Evolutionary conservation across 1,139 yeast species (phyloP).

Genomic region (Kluyveromyces marxianus): DNA sequence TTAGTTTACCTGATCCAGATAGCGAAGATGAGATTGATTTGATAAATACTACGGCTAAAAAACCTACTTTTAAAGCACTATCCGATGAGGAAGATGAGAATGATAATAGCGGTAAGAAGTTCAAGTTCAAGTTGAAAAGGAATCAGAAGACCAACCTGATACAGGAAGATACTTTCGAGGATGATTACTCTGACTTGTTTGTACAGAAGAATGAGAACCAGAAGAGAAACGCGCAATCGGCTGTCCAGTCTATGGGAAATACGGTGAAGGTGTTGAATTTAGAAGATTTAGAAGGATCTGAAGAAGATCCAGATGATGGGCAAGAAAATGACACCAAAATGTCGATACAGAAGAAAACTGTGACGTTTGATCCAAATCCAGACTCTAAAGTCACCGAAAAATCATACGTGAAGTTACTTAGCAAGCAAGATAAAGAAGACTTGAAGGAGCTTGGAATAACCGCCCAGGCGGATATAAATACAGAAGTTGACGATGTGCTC

Average conservation of each 20-base stretch:
- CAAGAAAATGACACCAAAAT: no score
- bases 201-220: neutral
- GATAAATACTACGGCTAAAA: neutral
- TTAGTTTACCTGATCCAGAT: neutral
- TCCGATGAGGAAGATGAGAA: neutral
- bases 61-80: neutral
- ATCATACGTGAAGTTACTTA: constrained; percentile 21
- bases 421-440: constrained; percentile 9
- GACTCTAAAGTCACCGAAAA: constrained; percentile 10
- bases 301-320: constrained; percentile 15
- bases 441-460: constrained; percentile 7
- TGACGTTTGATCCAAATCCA: neutral
- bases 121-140: constrained; percentile 1
- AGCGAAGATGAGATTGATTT: constrained; percentile 3
- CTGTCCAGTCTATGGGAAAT: neutral
- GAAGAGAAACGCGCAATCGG: no score
- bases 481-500: constrained; percentile 12
- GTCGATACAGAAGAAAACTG: neutral
- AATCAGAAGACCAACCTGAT: neutral
- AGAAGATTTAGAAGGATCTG: constrained; percentile 17
- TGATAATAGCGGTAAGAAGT: neutral
- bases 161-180: neutral
- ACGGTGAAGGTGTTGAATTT: constrained; percentile 8
- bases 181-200: constrained; percentile 4
- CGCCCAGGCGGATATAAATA: neutral